Evolutionary conservation across 2,329 filamentous ascomycete genomes (phyloP).

Genomic region (Nemania sp.): DNA sequence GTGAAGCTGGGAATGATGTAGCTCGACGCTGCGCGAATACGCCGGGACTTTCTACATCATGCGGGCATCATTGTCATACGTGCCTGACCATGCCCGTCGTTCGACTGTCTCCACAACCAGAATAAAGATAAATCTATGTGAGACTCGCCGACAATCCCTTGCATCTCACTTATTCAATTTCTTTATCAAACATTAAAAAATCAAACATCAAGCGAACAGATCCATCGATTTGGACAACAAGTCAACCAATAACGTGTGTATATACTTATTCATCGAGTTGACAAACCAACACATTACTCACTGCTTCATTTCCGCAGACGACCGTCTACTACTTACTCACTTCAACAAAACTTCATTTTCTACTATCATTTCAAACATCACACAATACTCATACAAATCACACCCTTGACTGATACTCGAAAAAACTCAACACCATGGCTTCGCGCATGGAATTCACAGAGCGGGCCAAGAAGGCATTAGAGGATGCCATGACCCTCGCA

Average conservation of each 20-base stretch:
- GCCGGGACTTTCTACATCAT: slow-evolving; percentile 19
- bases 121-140: slow-evolving; percentile 8
- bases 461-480: slow-evolving; percentile 84
- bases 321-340: no score
- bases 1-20: slow-evolving; percentile 33
- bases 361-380: no score
- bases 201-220: no score
- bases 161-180: background rate
- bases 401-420: background rate
- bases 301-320: no score
- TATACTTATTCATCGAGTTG: background rate
- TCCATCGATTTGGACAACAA: background rate
- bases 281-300: background rate
- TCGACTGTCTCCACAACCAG: slow-evolving; percentile 6
- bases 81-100: slow-evolving; percentile 1
- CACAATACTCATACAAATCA: no score
- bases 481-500: slow-evolving; percentile 85
- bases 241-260: background rate
- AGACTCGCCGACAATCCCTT: background rate
- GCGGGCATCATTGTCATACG: slow-evolving; percentile 22
- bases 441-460: slow-evolving; percentile 92
- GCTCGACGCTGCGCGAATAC: slow-evolving; percentile 24
- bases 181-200: no score
- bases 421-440: slow-evolving; percentile 59
- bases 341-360: no score